Conservation (phyloP, 345 rosid species). For the Microcos paniculata region DNA sequence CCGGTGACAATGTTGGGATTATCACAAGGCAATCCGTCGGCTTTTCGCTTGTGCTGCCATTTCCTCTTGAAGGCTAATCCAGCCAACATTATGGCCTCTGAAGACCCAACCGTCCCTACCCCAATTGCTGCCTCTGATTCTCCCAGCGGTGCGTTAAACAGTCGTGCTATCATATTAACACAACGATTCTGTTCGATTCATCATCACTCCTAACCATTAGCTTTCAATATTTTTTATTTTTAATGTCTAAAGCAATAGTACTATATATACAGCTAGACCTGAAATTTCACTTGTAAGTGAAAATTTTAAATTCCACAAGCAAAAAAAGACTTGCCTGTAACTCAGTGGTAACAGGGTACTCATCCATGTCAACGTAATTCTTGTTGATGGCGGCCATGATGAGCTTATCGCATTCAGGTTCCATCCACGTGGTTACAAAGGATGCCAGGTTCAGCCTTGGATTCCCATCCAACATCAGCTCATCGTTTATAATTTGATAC, state of each 20-base stretch:
- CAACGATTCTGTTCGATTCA: constrained; percentile 36
- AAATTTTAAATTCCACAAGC: too few relatives aligned
- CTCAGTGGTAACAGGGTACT: too few relatives aligned
- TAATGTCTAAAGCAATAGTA: too few relatives aligned
- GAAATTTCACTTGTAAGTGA: too few relatives aligned
- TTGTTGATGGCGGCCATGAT: constrained; percentile 44
- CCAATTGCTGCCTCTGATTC: constrained; percentile 58
- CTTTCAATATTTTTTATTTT: too few relatives aligned
- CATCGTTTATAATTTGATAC: constrained; percentile 84
- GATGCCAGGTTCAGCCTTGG: constrained; percentile 87
- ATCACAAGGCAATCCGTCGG: constrained; percentile 44
- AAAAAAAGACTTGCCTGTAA: too few relatives aligned
- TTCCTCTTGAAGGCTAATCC: constrained; percentile 62
- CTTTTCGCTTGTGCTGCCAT: constrained; percentile 60
- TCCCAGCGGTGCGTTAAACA: constrained; percentile 48
- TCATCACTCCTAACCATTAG: too few relatives aligned
- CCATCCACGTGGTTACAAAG: constrained; percentile 90
- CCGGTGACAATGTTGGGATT: constrained; percentile 70
- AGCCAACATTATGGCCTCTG: constrained; percentile 68
- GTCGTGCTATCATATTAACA: constrained; percentile 39
- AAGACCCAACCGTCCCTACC: constrained; percentile 63
- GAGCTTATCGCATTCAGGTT: constrained; percentile 86
- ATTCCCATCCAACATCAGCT: constrained; percentile 79
- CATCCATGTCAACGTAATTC: too few relatives aligned
- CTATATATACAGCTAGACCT: too few relatives aligned